Evolutionary conservation across 2,329 filamentous ascomycete species (phyloP).

Genomic region (Aspergillus amoenus): DNA sequence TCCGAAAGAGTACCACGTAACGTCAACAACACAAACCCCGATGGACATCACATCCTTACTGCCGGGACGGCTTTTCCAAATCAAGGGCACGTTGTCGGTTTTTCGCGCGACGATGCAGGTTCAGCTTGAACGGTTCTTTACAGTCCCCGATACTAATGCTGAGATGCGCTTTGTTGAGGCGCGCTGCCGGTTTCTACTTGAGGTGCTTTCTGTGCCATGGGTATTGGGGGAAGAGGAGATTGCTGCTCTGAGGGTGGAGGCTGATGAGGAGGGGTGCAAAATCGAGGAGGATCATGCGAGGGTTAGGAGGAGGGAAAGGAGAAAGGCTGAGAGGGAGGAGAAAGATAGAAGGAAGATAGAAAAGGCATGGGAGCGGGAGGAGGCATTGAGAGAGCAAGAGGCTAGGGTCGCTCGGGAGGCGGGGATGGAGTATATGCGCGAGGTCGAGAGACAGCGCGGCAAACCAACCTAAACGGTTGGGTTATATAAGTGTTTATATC

Average conservation of each 20-base stretch:
- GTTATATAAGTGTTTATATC: neutral
- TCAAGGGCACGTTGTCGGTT: slow-evolving; percentile 56
- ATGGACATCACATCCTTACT: slow-evolving; percentile 49
- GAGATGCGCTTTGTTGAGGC: slow-evolving; percentile 57
- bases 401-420: slow-evolving; percentile 31
- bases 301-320: slow-evolving; percentile 36
- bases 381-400: slow-evolving; percentile 36
- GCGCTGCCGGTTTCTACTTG: slow-evolving; percentile 48
- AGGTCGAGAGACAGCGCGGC: slow-evolving; percentile 13
- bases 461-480: neutral
- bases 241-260: slow-evolving; percentile 42
- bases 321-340: slow-evolving; percentile 16
- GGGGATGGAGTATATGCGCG: slow-evolving; percentile 28
- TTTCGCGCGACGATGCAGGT: slow-evolving; percentile 55
- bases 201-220: slow-evolving; percentile 57
- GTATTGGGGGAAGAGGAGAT: slow-evolving; percentile 46
- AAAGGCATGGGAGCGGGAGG: slow-evolving; percentile 42
- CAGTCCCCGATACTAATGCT: slow-evolving; percentile 53
- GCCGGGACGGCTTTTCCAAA: slow-evolving; percentile 54
- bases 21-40: slow-evolving; percentile 32
- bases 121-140: slow-evolving; percentile 52
- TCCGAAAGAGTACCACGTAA: slow-evolving; percentile 23
- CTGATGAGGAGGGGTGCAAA: slow-evolving; percentile 40
- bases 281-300: slow-evolving; percentile 37
- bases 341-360: slow-evolving; percentile 37